These are phyloP conservation scores for Platanus orientalis DNA, from an alignment of 164 flowering plant species.

Conservation along the genomic window DNA sequence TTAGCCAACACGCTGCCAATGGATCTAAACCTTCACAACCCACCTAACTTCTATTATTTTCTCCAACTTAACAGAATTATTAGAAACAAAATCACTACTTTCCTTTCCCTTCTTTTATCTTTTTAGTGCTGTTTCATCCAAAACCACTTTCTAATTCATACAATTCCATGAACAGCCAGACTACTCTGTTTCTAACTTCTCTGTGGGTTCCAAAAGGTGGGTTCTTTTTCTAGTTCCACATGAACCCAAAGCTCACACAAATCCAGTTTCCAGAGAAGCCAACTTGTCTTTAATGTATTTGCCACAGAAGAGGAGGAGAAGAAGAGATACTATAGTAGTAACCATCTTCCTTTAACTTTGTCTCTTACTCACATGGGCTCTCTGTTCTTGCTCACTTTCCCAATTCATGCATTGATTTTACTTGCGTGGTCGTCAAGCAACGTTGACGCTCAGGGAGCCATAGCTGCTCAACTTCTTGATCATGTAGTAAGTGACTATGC, in stretches of 20 bases:
- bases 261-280: not conserved
- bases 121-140: constrained; percentile 12
- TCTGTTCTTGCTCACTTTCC: constrained; percentile 8
- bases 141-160: constrained; percentile 3
- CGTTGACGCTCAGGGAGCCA: constrained; percentile 26
- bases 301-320: not conserved
- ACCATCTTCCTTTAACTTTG: not conserved
- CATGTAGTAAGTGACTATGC: constrained; percentile 63
- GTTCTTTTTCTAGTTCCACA: not conserved
- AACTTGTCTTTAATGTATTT: constrained; percentile 1
- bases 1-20: not conserved
- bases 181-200: constrained; percentile 18
- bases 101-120: constrained; percentile 7
- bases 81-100: constrained; percentile 9
- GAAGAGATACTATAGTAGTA: not conserved
- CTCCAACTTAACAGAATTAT: not conserved
- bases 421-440: not conserved
- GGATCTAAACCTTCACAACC: not conserved
- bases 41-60: constrained; percentile 2
- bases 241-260: not conserved
- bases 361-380: constrained; percentile 31
- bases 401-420: constrained; percentile 11
- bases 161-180: not conserved
- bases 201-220: constrained; percentile 6
- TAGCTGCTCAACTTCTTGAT: constrained; percentile 51